Evolutionary conservation across 345 rosid species (phyloP).

Genomic region (Toxicodendron radicans): DNA sequence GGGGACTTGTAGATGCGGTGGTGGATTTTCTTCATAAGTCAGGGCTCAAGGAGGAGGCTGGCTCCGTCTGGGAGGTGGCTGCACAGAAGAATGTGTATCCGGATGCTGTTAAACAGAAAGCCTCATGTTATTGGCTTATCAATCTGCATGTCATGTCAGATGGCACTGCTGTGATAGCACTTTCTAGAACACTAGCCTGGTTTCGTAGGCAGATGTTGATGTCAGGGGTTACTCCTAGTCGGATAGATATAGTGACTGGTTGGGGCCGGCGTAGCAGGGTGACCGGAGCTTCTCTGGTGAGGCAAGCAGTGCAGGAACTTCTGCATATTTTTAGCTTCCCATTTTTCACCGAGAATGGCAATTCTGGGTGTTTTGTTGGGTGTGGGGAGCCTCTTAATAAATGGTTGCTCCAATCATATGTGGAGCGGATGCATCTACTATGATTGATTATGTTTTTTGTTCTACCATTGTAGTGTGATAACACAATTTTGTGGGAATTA

Average conservation of each 20-base stretch:
- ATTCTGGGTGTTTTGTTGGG: conserved; percentile 87
- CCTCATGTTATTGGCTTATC: conserved; percentile 84
- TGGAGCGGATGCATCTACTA: conserved; percentile 89
- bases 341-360: conserved; percentile 72
- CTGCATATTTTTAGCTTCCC: conserved; percentile 77
- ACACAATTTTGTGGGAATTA: conserved; percentile 33
- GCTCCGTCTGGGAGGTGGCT: conserved; percentile 95
- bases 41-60: conserved; percentile 90
- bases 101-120: conserved; percentile 74
- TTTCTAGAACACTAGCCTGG: conserved; percentile 89
- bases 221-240: conserved; percentile 63
- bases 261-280: conserved; percentile 96
- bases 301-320: conserved; percentile 78
- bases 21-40: conserved; percentile 92
- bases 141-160: conserved; percentile 97
- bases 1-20: conserved; percentile 87
- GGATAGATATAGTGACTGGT: conserved; percentile 92
- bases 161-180: conserved; percentile 83
- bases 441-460: conserved; percentile 24
- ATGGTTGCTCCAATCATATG: conserved; percentile 80
- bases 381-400: conserved; percentile 74
- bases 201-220: conserved; percentile 70
- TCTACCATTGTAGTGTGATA: neutral
- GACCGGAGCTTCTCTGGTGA: conserved; percentile 80
- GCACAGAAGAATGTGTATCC: conserved; percentile 80